Base-by-base conservation (phyloP, 352 stramenopile species). In the Pythium folliculosum region DNA sequence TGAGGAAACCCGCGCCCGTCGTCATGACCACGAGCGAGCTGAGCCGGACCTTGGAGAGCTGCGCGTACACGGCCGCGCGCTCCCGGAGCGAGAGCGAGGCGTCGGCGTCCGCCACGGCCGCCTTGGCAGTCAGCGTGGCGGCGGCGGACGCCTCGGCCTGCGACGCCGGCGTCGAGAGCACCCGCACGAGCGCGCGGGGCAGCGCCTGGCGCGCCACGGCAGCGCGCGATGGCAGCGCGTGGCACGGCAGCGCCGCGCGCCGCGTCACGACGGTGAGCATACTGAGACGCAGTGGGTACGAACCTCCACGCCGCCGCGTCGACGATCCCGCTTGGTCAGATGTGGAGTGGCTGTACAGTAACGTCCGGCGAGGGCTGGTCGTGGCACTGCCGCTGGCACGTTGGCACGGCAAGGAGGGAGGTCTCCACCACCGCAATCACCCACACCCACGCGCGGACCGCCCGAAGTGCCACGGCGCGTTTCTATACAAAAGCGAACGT, bases 1-100 rank as follows among this genome's bases (percentile, higher is more conserved):
- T 97, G 47, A 99, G 75, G 80, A 99, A 99, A 10, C 97, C 97
- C 21, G 95, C 90, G 21, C 92, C 82, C 0, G 96, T 98, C 12
- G 97, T 99, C 67, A 98, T 84, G 10, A 99, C 97, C 19, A 99
- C 97, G 27, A 99, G 75, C 56, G 89, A 86, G 69, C 91, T 98
- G 27, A 99, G 82, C 38, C 89, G 89, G 52, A 91, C 86, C 84
- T 99, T 99, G 53, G 92, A 92, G 40, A 99, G 78, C 68, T 99
- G 77, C n/a, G 74, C 81, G 82, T 96, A 96, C 54, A 97, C 83
- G 38, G 67, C 61, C 40, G 90, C 27, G 38, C 81, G 82, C 27
- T 94, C 77, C 62, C 88, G 86, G 47, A 92, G 72, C 45, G 84
- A 71, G 19, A 92, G 76, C 63, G 65, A 22, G 25, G 53, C 37